Evolutionary conservation across 352 stramenopile genomes (phyloP).

Genomic region (Pelagophyceae sp.): DNA sequence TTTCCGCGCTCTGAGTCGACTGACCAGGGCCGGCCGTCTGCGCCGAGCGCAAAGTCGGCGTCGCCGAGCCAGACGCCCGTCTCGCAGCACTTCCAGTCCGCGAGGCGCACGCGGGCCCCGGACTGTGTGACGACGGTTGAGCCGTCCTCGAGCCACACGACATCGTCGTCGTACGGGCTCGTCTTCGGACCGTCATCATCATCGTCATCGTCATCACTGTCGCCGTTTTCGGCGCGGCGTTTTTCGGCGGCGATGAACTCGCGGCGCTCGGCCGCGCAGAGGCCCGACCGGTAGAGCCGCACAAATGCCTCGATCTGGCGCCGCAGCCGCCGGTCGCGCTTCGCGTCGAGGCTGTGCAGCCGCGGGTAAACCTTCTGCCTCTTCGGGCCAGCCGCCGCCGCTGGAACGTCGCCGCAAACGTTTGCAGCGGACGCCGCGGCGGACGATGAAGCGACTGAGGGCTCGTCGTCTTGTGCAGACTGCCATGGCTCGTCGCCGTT

Average conservation of each 20-base stretch:
- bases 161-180: conserved; percentile 21
- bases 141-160: conserved; percentile 19
- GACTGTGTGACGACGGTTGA: not conserved
- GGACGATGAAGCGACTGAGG: too few relatives aligned
- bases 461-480: not conserved
- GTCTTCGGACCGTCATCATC: conserved; percentile 7
- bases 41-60: conserved; percentile 21
- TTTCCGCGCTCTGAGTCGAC: too few relatives aligned
- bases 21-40: conserved; percentile 15
- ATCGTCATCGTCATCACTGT: not conserved
- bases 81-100: conserved; percentile 6
- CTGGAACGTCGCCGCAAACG: too few relatives aligned
- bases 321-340: not conserved
- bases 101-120: conserved; percentile 5
- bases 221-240: not conserved
- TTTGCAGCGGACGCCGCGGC: not conserved
- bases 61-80: conserved; percentile 9
- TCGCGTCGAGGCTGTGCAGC: not conserved
- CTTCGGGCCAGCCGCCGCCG: not conserved
- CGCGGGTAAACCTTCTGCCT: not conserved
- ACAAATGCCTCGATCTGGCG: conserved; percentile 20
- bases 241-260: not conserved
- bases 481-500: not conserved
- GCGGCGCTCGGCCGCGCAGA: not conserved
- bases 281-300: not conserved